Evolutionary conservation across 2,329 filamentous ascomycete genomes (phyloP).

Genomic region (Cladobotryum mycophilum): DNA sequence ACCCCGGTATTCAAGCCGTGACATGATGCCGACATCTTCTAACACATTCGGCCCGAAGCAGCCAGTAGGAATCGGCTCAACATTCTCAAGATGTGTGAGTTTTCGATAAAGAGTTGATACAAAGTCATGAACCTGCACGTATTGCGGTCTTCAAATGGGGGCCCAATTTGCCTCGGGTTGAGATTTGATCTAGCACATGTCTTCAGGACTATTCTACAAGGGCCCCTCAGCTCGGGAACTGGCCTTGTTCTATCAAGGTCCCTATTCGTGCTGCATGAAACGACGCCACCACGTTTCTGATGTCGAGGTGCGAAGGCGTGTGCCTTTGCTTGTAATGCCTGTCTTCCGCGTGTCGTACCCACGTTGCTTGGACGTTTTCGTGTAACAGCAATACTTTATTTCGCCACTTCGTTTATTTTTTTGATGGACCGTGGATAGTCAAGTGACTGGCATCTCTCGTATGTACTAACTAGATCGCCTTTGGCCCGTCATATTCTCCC

Average conservation of each 20-base stretch:
- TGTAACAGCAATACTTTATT: conserved; percentile 1
- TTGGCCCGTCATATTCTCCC: too few relatives aligned
- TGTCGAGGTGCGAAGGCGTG: background rate
- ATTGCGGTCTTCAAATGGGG: too few relatives aligned
- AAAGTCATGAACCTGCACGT: too few relatives aligned
- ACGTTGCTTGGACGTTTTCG: conserved; percentile 5
- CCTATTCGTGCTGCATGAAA: background rate
- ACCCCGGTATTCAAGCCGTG: too few relatives aligned
- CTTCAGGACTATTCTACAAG: background rate
- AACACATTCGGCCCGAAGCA: conserved; percentile 7
- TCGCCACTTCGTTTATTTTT: too few relatives aligned
- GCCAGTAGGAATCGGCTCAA: background rate
- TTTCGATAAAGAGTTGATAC: too few relatives aligned
- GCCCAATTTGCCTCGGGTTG: background rate
- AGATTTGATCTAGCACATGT: background rate
- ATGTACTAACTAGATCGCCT: too few relatives aligned
- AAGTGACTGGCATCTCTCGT: too few relatives aligned
- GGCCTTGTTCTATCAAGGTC: background rate
- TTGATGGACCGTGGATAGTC: too few relatives aligned
- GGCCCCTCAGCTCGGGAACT: background rate
- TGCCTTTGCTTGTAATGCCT: conserved; percentile 1
- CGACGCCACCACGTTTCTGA: background rate
- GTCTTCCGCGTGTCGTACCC: conserved; percentile 1
- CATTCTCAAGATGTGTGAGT: background rate
- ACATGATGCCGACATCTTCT: background rate